A percentile compares a stretch with the other conserved stretches of the same genome.
These are phyloP conservation scores for Tylopilus sp. DNA, from an alignment of 1,284 basidiomycete species.

Conservation along the genomic window DNA sequence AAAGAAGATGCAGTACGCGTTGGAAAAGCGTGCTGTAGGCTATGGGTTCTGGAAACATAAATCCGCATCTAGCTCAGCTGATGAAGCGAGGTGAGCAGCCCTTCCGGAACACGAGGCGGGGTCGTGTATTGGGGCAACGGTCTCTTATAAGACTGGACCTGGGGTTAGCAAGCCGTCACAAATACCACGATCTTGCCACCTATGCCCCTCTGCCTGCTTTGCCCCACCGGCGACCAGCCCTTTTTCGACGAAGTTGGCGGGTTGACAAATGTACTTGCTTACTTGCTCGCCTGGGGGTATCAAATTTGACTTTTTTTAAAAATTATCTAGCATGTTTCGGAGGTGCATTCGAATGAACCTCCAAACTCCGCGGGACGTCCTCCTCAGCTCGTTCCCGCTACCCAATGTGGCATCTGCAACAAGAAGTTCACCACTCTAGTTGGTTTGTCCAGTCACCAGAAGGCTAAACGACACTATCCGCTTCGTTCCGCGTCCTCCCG, in stretches of 20 bases:
- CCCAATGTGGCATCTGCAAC: conserved; percentile 26
- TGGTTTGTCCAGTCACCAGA: conserved; percentile 23
- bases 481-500: conserved; percentile 7
- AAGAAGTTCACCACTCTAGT: conserved; percentile 23
- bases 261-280: conserved; percentile 20
- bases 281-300: neutral
- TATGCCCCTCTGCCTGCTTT: conserved; percentile 31
- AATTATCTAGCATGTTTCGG: conserved; percentile 25
- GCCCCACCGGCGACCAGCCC: conserved; percentile 24
- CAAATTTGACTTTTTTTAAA: conserved; percentile 12
- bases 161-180: conserved; percentile 13
- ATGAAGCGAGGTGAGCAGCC: conserved; percentile 29
- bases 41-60: conserved; percentile 23
- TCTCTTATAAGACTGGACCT: conserved; percentile 30
- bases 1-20: conserved; percentile 16
- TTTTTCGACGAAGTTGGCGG: conserved; percentile 19
- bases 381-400: conserved; percentile 6
- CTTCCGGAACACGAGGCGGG: conserved; percentile 30
- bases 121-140: conserved; percentile 34
- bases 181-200: conserved; percentile 17
- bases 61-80: conserved; percentile 21
- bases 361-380: neutral
- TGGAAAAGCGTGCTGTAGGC: conserved; percentile 29
- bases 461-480: conserved; percentile 23
- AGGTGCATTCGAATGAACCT: conserved; percentile 15